phyloP scores from a whole-genome alignment of 163 green algal species.

The Volvox carteri region DNA sequence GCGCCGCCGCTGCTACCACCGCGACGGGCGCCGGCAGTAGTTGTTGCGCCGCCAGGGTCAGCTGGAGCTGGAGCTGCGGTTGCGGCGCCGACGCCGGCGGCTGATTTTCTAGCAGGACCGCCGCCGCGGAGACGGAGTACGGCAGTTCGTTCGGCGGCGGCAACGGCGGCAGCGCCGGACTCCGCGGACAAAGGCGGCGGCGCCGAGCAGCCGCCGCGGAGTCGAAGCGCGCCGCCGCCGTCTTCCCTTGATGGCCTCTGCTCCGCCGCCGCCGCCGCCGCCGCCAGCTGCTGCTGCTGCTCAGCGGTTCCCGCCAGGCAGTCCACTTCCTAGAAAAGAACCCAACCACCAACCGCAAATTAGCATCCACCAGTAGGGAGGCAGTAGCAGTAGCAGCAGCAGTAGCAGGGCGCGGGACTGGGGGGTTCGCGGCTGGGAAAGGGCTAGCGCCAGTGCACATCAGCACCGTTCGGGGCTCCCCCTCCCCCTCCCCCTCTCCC shows the following conservation, averaged over 20 bases:
- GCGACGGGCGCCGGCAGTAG: neutral
- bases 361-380: too few species aligned
- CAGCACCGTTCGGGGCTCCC: too few species aligned
- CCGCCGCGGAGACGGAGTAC: conserved; percentile 25
- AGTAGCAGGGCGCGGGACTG: neutral
- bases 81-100: neutral
- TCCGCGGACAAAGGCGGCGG: neutral
- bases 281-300: too few species aligned
- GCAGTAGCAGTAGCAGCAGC: too few species aligned
- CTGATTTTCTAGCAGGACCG: neutral
- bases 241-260: too few species aligned
- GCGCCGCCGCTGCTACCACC: neutral
- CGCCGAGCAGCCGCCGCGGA: conserved; percentile 7
- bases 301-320: neutral
- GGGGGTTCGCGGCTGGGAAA: neutral
- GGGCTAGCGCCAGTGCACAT: neutral
- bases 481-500: too few species aligned
- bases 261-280: too few species aligned
- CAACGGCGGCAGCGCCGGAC: neutral
- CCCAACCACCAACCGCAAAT: too few species aligned
- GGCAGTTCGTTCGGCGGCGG: neutral
- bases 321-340: conserved; percentile 7
- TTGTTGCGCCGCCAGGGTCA: neutral
- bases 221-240: neutral
- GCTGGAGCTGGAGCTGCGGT: neutral